These are phyloP conservation scores for Salix suchowensis DNA, from an alignment of 345 rosid genomes.

Conservation along the genomic window DNA sequence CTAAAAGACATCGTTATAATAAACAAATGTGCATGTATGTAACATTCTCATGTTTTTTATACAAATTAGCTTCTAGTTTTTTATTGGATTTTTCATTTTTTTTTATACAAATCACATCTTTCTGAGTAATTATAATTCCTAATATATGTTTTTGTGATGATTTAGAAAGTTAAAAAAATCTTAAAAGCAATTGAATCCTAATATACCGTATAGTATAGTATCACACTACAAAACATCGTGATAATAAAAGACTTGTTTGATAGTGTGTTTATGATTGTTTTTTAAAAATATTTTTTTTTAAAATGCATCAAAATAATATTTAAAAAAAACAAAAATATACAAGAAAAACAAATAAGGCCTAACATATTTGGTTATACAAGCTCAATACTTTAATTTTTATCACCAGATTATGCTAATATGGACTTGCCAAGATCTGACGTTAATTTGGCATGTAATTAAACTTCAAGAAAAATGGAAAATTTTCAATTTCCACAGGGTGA, in stretches of 20 bases:
- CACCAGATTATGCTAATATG: neutral
- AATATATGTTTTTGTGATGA: neutral
- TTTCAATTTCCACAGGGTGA: neutral
- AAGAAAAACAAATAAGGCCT: too few relatives aligned
- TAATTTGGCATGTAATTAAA: neutral
- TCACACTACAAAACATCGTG: too few relatives aligned
- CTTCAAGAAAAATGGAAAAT: neutral
- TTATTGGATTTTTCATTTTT: neutral
- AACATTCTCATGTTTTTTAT: neutral
- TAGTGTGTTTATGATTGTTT: too few relatives aligned
- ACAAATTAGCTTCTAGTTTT: neutral
- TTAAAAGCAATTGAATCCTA: too few relatives aligned
- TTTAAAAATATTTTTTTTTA: accelerated
- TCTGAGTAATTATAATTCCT: too few relatives aligned
- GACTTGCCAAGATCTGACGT: neutral
- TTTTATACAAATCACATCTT: neutral
- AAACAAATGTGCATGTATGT: neutral
- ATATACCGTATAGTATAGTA: too few relatives aligned
- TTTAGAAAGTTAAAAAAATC: too few relatives aligned
- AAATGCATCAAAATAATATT: too few relatives aligned
- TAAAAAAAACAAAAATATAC: too few relatives aligned
- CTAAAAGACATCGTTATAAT: neutral
- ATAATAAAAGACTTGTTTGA: too few relatives aligned
- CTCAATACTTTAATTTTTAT: too few relatives aligned
- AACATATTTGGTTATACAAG: too few relatives aligned